Evolutionary conservation across 768 basidiomycete species (phyloP).

Genomic region (Panaeolus cyanescens): DNA sequence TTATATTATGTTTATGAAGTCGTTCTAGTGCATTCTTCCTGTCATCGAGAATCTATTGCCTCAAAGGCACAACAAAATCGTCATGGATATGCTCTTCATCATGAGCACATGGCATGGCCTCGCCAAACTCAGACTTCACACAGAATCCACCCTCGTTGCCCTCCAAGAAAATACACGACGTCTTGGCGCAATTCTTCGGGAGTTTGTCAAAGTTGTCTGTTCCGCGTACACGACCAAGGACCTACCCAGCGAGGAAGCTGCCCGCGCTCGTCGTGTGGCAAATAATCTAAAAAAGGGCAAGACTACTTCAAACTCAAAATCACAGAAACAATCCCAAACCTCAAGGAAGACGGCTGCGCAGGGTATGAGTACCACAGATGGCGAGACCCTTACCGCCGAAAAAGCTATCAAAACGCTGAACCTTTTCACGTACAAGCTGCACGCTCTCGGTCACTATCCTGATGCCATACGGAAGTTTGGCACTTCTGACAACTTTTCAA

Average conservation of each 20-base stretch:
- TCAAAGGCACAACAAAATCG: constrained; percentile 9
- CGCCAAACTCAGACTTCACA: constrained; percentile 30
- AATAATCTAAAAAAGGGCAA: not conserved
- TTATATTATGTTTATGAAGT: not conserved
- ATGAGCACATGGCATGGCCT: too few relatives aligned
- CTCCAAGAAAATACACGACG: constrained; percentile 13
- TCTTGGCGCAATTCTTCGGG: constrained; percentile 19
- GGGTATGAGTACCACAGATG: too few relatives aligned
- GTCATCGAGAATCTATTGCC: constrained; percentile 11
- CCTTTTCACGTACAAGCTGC: too few relatives aligned
- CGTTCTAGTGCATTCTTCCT: constrained; percentile 14
- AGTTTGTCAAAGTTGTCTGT: constrained; percentile 23
- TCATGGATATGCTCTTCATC: constrained; percentile 30
- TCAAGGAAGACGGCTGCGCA: too few relatives aligned
- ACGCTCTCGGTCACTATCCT: constrained; percentile 11
- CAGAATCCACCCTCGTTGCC: constrained; percentile 11
- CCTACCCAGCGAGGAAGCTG: constrained; percentile 28
- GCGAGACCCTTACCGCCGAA: too few relatives aligned
- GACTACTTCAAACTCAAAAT: too few relatives aligned
- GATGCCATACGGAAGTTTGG: constrained; percentile 7
- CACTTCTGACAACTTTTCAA: constrained; percentile 8
- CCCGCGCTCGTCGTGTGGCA: constrained; percentile 14
- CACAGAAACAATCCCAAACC: too few relatives aligned
- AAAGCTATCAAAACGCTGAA: too few relatives aligned
- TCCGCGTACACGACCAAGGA: constrained; percentile 24